Evolutionary conservation across 768 basidiomycete genomes (phyloP).

Genomic region (Leccinum sublutescens): DNA sequence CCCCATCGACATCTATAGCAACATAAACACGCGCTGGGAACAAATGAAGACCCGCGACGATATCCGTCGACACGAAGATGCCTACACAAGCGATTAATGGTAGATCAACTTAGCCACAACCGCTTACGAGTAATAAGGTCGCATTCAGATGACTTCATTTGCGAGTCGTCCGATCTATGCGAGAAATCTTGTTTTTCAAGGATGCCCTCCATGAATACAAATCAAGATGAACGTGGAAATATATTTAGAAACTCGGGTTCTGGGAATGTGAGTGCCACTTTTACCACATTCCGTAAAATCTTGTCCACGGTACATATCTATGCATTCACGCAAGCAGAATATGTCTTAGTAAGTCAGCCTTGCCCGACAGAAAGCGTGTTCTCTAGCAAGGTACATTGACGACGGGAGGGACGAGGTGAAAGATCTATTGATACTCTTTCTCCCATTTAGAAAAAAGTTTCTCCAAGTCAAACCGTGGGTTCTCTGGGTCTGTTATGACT

Average conservation of each 20-base stretch:
- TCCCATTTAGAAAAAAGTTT: slow-evolving; percentile 79
- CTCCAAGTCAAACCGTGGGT: slow-evolving; percentile 95
- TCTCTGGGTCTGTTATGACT: slow-evolving; percentile 94
- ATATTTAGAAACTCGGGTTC: background rate
- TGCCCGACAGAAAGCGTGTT: slow-evolving; percentile 14
- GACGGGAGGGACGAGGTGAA: slow-evolving; percentile 17
- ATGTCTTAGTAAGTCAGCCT: slow-evolving; percentile 6
- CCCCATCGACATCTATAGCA: background rate
- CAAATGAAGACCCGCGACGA: background rate
- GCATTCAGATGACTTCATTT: background rate
- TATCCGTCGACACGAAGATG: background rate
- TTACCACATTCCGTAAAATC: background rate
- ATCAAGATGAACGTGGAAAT: background rate
- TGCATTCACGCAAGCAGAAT: slow-evolving; percentile 1
- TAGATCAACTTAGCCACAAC: background rate
- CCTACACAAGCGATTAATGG: background rate
- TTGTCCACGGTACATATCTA: slow-evolving; percentile 8
- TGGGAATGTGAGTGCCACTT: background rate
- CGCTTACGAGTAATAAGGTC: background rate
- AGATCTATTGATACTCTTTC: slow-evolving; percentile 55
- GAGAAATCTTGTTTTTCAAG: background rate
- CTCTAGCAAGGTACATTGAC: slow-evolving; percentile 31
- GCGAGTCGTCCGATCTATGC: background rate
- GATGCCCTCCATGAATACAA: background rate
- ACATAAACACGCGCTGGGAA: background rate